These are phyloP conservation scores for Aspergillus aculeatinus DNA, from an alignment of 2,329 filamentous ascomycete genomes.

Conservation along the genomic window DNA sequence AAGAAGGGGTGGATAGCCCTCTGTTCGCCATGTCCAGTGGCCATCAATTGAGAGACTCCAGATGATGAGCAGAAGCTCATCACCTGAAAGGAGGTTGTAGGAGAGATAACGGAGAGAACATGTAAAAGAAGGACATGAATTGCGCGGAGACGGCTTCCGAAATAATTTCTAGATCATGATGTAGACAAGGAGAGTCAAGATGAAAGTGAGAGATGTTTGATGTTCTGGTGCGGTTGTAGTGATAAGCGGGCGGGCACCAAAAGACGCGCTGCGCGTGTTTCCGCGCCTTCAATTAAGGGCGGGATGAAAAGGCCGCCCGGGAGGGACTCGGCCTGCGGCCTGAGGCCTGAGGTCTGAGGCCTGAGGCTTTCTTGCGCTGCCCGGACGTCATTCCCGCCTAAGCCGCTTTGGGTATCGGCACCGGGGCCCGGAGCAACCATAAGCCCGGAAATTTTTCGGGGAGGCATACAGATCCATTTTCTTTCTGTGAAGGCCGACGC, in stretches of 20 bases:
- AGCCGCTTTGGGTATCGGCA: neutral
- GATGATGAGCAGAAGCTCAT: constrained; percentile 28
- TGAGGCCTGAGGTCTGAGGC: neutral
- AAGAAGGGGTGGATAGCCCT: constrained; percentile 45
- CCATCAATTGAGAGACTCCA: constrained; percentile 28
- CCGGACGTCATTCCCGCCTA: constrained; percentile 19
- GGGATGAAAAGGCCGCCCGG: no score
- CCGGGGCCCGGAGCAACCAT: constrained; percentile 27
- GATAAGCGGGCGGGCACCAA: constrained; percentile 17
- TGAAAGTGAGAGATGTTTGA: neutral
- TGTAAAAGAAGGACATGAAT: neutral
- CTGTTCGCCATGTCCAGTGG: constrained; percentile 41
- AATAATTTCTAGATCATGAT: neutral
- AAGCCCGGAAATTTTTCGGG: constrained; percentile 40
- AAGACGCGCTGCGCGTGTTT: constrained; percentile 20
- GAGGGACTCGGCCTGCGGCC: neutral
- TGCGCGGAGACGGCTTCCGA: neutral
- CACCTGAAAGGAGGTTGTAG: neutral
- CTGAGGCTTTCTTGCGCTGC: neutral
- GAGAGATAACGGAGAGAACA: neutral
- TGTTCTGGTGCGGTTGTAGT: neutral
- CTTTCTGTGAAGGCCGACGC: constrained; percentile 4
- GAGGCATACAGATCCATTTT: constrained; percentile 22
- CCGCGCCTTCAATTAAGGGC: constrained; percentile 9
- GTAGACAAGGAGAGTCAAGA: neutral